Evolutionary conservation across 768 basidiomycete genomes (phyloP), one percentile per base, ranked within the genome.

Genomic region (Boletus reticulatus): DNA sequence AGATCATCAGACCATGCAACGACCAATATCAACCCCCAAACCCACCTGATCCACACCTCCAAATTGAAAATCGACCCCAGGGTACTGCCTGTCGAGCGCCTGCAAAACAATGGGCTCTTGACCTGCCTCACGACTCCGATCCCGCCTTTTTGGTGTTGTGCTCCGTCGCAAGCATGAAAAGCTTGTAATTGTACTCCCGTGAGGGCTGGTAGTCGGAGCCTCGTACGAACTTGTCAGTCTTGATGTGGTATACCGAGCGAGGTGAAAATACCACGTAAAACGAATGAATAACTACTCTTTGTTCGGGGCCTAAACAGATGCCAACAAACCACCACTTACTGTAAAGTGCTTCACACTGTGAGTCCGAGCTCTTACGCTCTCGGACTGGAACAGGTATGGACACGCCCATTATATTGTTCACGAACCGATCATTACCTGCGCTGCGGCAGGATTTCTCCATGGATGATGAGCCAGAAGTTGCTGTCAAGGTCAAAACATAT

Each of bases 91-190:
- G 63, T 99, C 97, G 27, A 99, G 83, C 11, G 97, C 95, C 63
- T 99, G 97, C 41, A 99, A 73, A 99, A 77, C 48, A 95, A 75
- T 1, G 94, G 91, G 66, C 88, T 93, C 58, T 94, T 91, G 6
- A 95, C 91, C 72, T 98, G 96, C 72, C 98, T 98, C 62, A 99
- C 97, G 53, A 98, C 97, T 99, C 97, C 3, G 97, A 95, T 6
- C 97, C 97, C 0, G 97, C 97, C 72, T 97, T 97, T 71, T 96
- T 96, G 24, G 96, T 94, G 62, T 98, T 97, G 71, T 96, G 94
- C 63, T 98, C 93, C 2, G 92, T 85, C 19, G 96, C 93, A 55
- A 84, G 87, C 19, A 95, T 84, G 64, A 88, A 91, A 46, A 98
- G 83, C 63, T 82, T 82, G n/a, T n/a, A n/a, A n/a, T n/a, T n/a